Conservation (phyloP, 2,329 filamentous ascomycete species). For the Colletotrichum graminicola region DNA sequence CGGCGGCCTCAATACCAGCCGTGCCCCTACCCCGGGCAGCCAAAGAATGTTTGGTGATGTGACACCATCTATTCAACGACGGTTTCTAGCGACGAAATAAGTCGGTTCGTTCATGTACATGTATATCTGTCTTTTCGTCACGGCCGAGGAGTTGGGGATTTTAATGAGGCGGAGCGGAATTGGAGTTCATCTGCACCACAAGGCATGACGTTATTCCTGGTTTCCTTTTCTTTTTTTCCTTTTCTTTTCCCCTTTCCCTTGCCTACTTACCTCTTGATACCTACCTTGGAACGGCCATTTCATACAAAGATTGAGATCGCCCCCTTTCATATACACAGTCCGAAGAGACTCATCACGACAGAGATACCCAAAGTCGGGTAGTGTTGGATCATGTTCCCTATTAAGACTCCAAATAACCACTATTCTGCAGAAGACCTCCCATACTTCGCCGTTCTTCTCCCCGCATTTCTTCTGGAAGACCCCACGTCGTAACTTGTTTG, state of each 20-base stretch:
- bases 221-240: not conserved
- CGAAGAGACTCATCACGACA: constrained; percentile 19
- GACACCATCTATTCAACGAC: constrained; percentile 41
- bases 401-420: constrained; percentile 31
- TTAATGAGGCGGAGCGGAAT: constrained; percentile 10
- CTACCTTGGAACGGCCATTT: constrained; percentile 10
- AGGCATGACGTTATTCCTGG: constrained; percentile 32
- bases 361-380: constrained; percentile 22
- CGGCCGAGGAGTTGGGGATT: constrained; percentile 37
- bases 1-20: constrained; percentile 53
- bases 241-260: not conserved
- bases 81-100: constrained; percentile 26
- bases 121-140: constrained; percentile 26
- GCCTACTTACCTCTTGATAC: constrained; percentile 20
- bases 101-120: constrained; percentile 20
- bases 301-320: not conserved
- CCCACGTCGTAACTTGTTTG: constrained; percentile 4
- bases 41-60: constrained; percentile 63
- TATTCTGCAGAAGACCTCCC: constrained; percentile 23
- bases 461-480: not conserved
- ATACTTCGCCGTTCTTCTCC: constrained; percentile 11
- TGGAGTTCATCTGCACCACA: constrained; percentile 11
- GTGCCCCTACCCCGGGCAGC: constrained; percentile 48
- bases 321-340: constrained; percentile 17
- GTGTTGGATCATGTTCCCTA: constrained; percentile 37